phyloP scores from a whole-genome alignment of 352 stramenopile genomes.

The Globisporangium solare region DNA sequence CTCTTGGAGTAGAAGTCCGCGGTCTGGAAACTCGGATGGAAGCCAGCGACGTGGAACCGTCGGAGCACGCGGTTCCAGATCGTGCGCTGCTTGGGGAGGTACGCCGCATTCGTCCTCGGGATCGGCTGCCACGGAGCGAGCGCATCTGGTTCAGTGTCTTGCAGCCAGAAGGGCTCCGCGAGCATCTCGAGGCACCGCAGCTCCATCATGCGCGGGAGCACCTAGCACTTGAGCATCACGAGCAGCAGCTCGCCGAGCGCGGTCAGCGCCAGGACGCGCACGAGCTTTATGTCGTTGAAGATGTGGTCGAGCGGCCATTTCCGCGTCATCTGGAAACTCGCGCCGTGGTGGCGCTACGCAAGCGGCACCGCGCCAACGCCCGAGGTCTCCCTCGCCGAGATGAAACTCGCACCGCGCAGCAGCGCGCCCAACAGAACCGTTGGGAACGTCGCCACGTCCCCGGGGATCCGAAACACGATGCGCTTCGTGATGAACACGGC shows the following conservation, averaged over 20 bases:
- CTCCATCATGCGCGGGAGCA: constrained; percentile 19
- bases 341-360: constrained; percentile 25
- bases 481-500: constrained; percentile 30
- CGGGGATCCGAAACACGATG: constrained; percentile 36
- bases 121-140: not conserved
- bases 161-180: constrained; percentile 50
- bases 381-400: not conserved
- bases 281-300: constrained; percentile 30
- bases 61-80: constrained; percentile 71
- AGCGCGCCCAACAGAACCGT: constrained; percentile 36
- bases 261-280: constrained; percentile 28
- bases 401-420: constrained; percentile 37
- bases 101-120: not conserved
- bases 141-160: constrained; percentile 4
- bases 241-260: constrained; percentile 54
- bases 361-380: not conserved
- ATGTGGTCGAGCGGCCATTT: constrained; percentile 45
- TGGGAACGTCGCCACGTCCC: constrained; percentile 29
- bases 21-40: constrained; percentile 19
- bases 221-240: constrained; percentile 31
- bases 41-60: constrained; percentile 39
- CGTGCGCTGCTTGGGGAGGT: constrained; percentile 31
- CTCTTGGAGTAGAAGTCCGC: not conserved
- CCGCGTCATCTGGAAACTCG: constrained; percentile 37
- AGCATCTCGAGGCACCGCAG: constrained; percentile 26